Base-by-base conservation (phyloP, 2,329 filamentous ascomycete species). In the Colletotrichum sp. region DNA sequence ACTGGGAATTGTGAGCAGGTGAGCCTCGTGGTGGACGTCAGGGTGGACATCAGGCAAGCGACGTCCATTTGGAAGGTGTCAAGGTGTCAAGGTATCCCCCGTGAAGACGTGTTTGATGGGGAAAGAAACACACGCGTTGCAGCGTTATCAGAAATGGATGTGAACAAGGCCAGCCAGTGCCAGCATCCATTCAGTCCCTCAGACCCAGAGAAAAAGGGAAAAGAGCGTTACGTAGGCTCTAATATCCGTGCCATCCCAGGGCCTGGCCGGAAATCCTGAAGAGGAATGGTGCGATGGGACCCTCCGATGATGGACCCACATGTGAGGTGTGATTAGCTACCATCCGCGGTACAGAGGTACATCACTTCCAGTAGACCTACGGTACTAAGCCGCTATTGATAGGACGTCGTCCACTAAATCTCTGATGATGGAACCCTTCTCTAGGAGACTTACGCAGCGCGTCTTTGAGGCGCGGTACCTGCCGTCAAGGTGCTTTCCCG, bases 171-270 rank as follows among this genome's bases (percentile, higher is more conserved):
- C 44, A 52, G 44, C 21, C 39, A 68, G 21, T 13, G 18, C 49
- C 59, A 24, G 44, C 62, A 10, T 57, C 36, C 36, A 39, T 39
- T 39, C 36, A 18, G 36, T 39, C 15, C 15, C 6, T 24, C 49
- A 52, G 36, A 44, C 16, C 32, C 24, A 52, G 63, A 18, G 21
- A n/a, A 32, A 44, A 34, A 65, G 28, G 28, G 49, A 34, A 70
- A 36, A 30, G 63, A 76, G 64, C 26, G 70, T 69, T 76, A 76
- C 73, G 73, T 76, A 73, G 55, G 70, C 73, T 36, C 57, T 69
- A 64, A 59, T 76, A 69, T 64, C 63, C 28, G 73, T 76, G 73
- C 73, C 57, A 69, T 65, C 73, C 73, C n/a, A n/a, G 64, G 34
- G 32, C 70, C 69, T 76, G 70, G 18, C 26, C 64, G 52, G 67